Evolutionary conservation across 2,329 filamentous ascomycete species (phyloP).

Genomic region (Mycosphaerella arachidis): DNA sequence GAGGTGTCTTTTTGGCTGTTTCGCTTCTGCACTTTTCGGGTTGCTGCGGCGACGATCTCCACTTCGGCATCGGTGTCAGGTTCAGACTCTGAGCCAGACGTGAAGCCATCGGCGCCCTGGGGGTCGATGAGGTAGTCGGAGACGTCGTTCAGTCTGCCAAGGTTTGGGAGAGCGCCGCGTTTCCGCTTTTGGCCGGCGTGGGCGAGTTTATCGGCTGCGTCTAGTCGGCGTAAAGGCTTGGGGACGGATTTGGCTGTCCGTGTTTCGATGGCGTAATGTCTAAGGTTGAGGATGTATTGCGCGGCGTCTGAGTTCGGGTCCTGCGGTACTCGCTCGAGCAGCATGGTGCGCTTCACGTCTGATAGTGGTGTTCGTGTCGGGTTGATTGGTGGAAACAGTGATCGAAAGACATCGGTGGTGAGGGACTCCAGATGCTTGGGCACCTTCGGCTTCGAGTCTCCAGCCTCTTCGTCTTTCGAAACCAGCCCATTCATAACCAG

Average conservation of each 20-base stretch:
- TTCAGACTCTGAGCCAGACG: conserved; percentile 89
- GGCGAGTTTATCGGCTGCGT: conserved; percentile 76
- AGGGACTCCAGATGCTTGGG: conserved; percentile 92
- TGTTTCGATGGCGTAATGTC: conserved; percentile 94
- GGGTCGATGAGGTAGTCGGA: conserved; percentile 89
- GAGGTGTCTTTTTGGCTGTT: conserved; percentile 39
- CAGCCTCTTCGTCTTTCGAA: conserved; percentile 44
- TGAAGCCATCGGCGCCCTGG: conserved; percentile 72
- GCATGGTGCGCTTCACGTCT: conserved; percentile 85
- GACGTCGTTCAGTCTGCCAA: conserved; percentile 87
- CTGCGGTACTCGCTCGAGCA: conserved; percentile 73
- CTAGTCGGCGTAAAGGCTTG: conserved; percentile 74
- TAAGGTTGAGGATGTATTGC: conserved; percentile 73
- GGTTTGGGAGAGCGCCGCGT: conserved; percentile 65
- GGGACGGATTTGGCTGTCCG: conserved; percentile 74
- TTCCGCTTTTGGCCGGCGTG: conserved; percentile 44
- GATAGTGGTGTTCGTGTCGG: conserved; percentile 83
- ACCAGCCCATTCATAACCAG: conserved; percentile 98
- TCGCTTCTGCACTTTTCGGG: conserved; percentile 59
- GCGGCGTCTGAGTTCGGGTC: conserved; percentile 27
- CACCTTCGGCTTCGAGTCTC: conserved; percentile 50
- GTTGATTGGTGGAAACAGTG: conserved; percentile 91
- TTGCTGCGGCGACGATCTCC: conserved; percentile 63
- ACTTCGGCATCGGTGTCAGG: conserved; percentile 93
- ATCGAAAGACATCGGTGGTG: conserved; percentile 91